These are phyloP conservation scores for Actinidia arguta DNA, from an alignment of 179 eudicot genomes.

Conservation along the genomic window DNA sequence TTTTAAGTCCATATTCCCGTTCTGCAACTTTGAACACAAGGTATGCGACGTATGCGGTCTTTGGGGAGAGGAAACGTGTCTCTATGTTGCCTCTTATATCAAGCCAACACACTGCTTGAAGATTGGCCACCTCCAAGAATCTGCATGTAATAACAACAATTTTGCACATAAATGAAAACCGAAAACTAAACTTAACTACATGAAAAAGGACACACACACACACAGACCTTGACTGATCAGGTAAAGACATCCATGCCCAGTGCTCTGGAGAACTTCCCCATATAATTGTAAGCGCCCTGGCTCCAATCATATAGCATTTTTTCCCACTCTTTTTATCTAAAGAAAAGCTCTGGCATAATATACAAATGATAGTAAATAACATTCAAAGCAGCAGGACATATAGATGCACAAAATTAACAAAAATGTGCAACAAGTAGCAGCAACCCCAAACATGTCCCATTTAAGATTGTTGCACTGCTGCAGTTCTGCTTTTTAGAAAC, in stretches of 20 bases:
- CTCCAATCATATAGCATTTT: slow-evolving; percentile 31
- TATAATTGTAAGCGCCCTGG: slow-evolving; percentile 12
- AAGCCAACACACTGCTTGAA: slow-evolving; percentile 56
- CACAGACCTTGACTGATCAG: not conserved
- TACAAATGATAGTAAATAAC: not conserved
- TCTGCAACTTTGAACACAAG: slow-evolving; percentile 45
- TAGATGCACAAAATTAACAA: too few relatives aligned
- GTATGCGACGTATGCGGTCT: slow-evolving; percentile 51
- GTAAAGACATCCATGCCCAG: not conserved
- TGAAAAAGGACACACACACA: too few relatives aligned
- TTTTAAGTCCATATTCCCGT: slow-evolving; percentile 32
- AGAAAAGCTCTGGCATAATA: slow-evolving; percentile 43
- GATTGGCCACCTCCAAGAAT: slow-evolving; percentile 61
- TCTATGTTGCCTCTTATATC: slow-evolving; percentile 55
- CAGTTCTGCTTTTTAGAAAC: not conserved
- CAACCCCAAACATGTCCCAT: too few relatives aligned
- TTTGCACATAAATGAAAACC: not conserved
- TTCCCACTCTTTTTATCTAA: slow-evolving; percentile 49
- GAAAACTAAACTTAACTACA: too few relatives aligned
- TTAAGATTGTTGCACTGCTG: too few relatives aligned
- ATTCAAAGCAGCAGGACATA: not conserved
- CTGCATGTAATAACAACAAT: slow-evolving; percentile 25
- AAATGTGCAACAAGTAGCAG: too few relatives aligned
- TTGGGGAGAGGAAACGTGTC: slow-evolving; percentile 40
- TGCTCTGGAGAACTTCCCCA: not conserved